These are phyloP conservation scores for Aureobasidium sp. DNA, from an alignment of 2,329 filamentous ascomycete genomes.

Conservation along the genomic window DNA sequence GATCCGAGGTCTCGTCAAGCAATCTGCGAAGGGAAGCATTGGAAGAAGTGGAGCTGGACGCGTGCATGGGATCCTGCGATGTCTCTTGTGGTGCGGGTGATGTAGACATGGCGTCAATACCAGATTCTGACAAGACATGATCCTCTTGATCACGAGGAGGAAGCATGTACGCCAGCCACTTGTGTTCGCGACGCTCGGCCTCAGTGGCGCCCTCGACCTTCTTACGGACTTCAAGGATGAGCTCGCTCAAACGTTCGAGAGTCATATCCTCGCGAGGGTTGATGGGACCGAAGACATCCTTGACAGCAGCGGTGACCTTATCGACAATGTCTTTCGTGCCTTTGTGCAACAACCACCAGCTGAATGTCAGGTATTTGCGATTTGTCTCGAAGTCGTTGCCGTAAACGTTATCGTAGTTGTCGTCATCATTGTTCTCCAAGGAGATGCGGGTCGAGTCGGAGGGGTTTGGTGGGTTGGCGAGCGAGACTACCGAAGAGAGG, in stretches of 20 bases:
- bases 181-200: constrained; percentile 51
- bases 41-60: constrained; percentile 29
- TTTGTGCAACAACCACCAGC: constrained; percentile 92
- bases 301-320: constrained; percentile 76
- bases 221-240: constrained; percentile 76
- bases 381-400: constrained; percentile 96
- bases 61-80: constrained; percentile 16
- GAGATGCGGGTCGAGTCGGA: constrained; percentile 65
- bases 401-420: constrained; percentile 70
- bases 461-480: constrained; percentile 63
- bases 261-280: constrained; percentile 85
- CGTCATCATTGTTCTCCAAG: constrained; percentile 89
- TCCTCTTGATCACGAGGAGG: constrained; percentile 72
- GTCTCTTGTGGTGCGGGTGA: constrained; percentile 24
- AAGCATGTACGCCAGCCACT: constrained; percentile 79
- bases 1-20: constrained; percentile 89
- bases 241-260: constrained; percentile 67
- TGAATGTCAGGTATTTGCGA: constrained; percentile 87
- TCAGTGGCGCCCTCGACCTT: constrained; percentile 70
- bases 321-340: constrained; percentile 79
- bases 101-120: constrained; percentile 48
- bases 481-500: constrained; percentile 85
- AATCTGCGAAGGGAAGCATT: constrained; percentile 67
- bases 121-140: constrained; percentile 76
- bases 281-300: constrained; percentile 78